These are phyloP conservation scores for Trichosporon sp. DNA, from an alignment of 1,284 basidiomycete genomes.

Conservation along the genomic window DNA sequence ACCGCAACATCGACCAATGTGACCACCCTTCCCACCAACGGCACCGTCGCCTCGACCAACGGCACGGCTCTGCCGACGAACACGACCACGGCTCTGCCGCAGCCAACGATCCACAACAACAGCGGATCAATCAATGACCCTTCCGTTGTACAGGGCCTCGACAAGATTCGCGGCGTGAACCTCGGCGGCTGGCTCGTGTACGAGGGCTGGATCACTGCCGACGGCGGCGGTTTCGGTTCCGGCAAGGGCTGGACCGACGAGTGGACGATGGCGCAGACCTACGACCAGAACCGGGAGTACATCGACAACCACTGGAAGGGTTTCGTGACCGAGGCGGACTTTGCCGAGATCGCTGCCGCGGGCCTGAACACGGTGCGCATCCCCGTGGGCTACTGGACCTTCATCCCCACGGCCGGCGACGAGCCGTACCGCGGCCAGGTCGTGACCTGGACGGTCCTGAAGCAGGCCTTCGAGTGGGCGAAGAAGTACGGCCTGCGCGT, in stretches of 20 bases:
- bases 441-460: conserved; percentile 73
- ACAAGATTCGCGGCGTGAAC: conserved; percentile 77
- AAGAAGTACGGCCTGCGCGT: conserved; percentile 86
- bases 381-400: conserved; percentile 81
- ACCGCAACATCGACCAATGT: neutral
- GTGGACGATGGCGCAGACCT: conserved; percentile 64
- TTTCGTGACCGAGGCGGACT: conserved; percentile 80
- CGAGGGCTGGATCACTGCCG: conserved; percentile 60
- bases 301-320: conserved; percentile 77
- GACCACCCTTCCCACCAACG: neutral
- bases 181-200: conserved; percentile 66
- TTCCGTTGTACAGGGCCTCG: conserved; percentile 35
- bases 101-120: neutral
- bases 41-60: neutral
- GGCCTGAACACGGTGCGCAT: conserved; percentile 84
- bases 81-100: neutral
- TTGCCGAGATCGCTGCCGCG: conserved; percentile 83
- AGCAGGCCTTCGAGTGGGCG: conserved; percentile 76
- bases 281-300: conserved; percentile 39
- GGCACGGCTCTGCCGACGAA: neutral
- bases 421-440: conserved; percentile 80
- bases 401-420: conserved; percentile 68
- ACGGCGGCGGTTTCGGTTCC: conserved; percentile 51
- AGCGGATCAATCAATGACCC: neutral
- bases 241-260: conserved; percentile 63